Conservation (phyloP, 768 basidiomycete genomes). For the Melanogaster broomeanus region DNA sequence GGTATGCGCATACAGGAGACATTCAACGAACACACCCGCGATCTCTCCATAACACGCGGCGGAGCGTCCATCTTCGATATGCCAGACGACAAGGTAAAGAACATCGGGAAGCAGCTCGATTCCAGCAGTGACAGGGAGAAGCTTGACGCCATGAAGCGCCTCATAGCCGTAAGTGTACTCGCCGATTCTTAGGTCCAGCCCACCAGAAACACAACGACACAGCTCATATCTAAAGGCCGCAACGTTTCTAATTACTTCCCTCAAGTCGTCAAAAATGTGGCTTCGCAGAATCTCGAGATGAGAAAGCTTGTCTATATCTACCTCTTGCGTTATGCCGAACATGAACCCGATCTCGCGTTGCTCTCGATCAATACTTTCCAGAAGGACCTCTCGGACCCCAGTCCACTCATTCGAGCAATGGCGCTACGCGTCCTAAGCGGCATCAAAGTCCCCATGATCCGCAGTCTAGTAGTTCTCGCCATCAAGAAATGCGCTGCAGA, state of each 20-base stretch:
- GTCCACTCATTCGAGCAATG: slow-evolving; percentile 95
- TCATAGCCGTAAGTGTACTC: slow-evolving; percentile 75
- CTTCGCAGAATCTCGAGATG: slow-evolving; percentile 88
- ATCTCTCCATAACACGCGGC: slow-evolving; percentile 60
- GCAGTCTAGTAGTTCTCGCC: slow-evolving; percentile 79
- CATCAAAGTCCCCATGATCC: slow-evolving; percentile 89
- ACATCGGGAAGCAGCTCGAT: slow-evolving; percentile 86
- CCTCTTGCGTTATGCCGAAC: slow-evolving; percentile 89
- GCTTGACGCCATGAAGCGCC: slow-evolving; percentile 91
- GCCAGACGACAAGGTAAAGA: slow-evolving; percentile 78
- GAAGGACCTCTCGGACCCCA: slow-evolving; percentile 89
- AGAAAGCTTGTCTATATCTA: slow-evolving; percentile 98
- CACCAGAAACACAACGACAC: slow-evolving; percentile 7
- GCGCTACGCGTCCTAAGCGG: slow-evolving; percentile 91
- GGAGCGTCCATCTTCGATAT: slow-evolving; percentile 61
- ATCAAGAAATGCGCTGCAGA: slow-evolving; percentile 93
- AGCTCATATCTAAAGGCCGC: slow-evolving; percentile 92
- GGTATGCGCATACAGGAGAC: slow-evolving; percentile 85
- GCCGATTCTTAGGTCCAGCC: background rate
- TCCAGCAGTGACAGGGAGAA: slow-evolving; percentile 88
- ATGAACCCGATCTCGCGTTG: slow-evolving; percentile 92
- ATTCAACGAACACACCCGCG: slow-evolving; percentile 77
- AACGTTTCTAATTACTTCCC: slow-evolving; percentile 94
- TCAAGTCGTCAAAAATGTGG: slow-evolving; percentile 96
- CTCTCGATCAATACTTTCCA: slow-evolving; percentile 99